phyloP scores from a whole-genome alignment of 164 flowering plant species.

The Dillenia turbinata region DNA sequence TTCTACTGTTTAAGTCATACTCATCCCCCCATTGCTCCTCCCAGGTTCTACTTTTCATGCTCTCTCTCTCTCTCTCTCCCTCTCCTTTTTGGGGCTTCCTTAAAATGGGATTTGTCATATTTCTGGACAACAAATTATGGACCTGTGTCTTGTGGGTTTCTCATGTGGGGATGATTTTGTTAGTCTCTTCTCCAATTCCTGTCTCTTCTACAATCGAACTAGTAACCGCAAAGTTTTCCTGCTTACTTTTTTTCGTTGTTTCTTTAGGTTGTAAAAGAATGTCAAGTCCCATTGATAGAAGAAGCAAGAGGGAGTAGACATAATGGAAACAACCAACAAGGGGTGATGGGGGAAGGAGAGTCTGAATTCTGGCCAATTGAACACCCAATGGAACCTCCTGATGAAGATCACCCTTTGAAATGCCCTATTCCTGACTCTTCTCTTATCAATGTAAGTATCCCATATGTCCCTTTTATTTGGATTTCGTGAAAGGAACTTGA shows the following conservation, averaged over 20 bases:
- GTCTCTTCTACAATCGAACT: background rate
- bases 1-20: conserved; percentile 22
- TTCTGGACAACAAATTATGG: too few relatives aligned
- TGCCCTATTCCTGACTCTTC: conserved; percentile 45
- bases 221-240: too few relatives aligned
- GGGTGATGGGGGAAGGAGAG: conserved; percentile 12
- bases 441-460: conserved; percentile 19
- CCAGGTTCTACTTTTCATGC: conserved; percentile 17
- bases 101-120: too few relatives aligned
- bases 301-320: conserved; percentile 11
- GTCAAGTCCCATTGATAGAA: too few relatives aligned
- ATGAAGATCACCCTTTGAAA: conserved; percentile 45
- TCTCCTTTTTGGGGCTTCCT: too few relatives aligned
- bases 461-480: too few relatives aligned
- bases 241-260: too few relatives aligned
- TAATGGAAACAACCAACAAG: background rate
- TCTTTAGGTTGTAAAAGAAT: too few relatives aligned
- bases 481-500: too few relatives aligned
- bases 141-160: conserved; percentile 9
- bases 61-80: too few relatives aligned
- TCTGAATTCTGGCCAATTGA: conserved; percentile 41
- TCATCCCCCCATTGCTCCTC: conserved; percentile 4
- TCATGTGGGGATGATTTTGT: conserved; percentile 25
- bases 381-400: conserved; percentile 42
- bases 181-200: conserved; percentile 7